Base-by-base conservation (phyloP, 2,329 filamentous ascomycete species). In the Scedosporium aurantiacum region DNA sequence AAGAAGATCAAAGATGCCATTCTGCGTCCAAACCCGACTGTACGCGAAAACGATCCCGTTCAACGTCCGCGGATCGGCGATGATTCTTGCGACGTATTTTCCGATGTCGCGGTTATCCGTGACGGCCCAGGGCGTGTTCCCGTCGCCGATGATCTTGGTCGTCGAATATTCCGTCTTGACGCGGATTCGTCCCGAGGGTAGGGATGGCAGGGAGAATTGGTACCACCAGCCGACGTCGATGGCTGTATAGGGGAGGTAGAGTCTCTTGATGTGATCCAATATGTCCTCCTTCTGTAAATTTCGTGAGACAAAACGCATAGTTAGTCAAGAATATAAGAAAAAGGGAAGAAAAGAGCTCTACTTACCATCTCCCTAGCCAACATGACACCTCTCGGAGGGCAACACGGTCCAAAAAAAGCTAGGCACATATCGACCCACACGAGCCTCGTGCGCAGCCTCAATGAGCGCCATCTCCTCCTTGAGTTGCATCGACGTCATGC, bases 211-310 rank as follows among this genome's bases (percentile, higher is more conserved):
- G 27, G 72, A 70, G 32, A 79, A 65, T 65, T 83, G 79, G 66
- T 81, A 79, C 82, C 82, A 85, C 72, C 73, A 82, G n/a, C 82
- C 82, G 12, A 83, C 75, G 63, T 85, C 82, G 58, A 84, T 77
- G 66, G 81, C 71, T 5, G 82, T 84, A 70, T 79, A 85, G 0
- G 79, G 79, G 1, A 85, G 72, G 37, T 72, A 69, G 1, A 79
- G 66, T 60, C 73, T 70, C 65, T 78, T 76, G 63, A 83, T 72
- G 60, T 79, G 74, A 62, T 79, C 74, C 66, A 79, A 74, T 12
- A 82, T 72, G 2, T 72, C 69, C 64, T 83, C 78, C 72, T 84
- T 84, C 68, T 69, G 4, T 55, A 18, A 18, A 7, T 37, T 12
- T 4, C 21, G 14, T 28, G n/a, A 41, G 25, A 37, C 2, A 37